These are phyloP conservation scores for Lepidium didymum DNA, from an alignment of 345 rosid genomes.

Conservation along the genomic window DNA sequence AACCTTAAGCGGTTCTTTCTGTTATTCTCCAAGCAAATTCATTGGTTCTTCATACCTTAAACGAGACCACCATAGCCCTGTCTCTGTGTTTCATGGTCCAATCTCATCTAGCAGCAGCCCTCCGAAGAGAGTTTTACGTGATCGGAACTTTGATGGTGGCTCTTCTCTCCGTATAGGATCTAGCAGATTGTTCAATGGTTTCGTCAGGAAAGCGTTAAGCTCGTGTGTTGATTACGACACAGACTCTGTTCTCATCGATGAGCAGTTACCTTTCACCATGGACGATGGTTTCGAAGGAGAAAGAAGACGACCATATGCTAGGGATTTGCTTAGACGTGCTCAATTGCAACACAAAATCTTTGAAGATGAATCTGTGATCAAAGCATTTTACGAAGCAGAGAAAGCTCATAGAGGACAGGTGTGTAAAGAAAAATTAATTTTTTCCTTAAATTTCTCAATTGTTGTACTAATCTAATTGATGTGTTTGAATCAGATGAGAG, in stretches of 20 bases:
- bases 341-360: constrained; percentile 71
- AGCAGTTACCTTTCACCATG: constrained; percentile 60
- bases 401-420: constrained; percentile 98
- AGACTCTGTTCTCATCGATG: constrained; percentile 26
- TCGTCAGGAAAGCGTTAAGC: constrained; percentile 68
- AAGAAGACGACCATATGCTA: constrained; percentile 45
- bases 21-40: constrained; percentile 53
- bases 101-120: constrained; percentile 61
- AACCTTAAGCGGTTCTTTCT: constrained; percentile 53
- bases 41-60: constrained; percentile 41
- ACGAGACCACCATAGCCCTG: constrained; percentile 74
- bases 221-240: constrained; percentile 70
- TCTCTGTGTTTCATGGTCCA: constrained; percentile 73
- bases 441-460: not conserved
- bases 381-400: constrained; percentile 86
- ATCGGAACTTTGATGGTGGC: constrained; percentile 37
- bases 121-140: constrained; percentile 49
- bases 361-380: constrained; percentile 53
- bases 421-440: not conserved
- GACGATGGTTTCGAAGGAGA: constrained; percentile 54
- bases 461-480: constrained; percentile 6
- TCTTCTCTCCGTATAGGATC: constrained; percentile 40
- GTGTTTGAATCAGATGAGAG: constrained; percentile 60
- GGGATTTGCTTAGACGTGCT: constrained; percentile 55
- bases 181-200: constrained; percentile 60